Base-by-base conservation (phyloP, 306 rosid genomes). In the Sicyos edulis region DNA sequence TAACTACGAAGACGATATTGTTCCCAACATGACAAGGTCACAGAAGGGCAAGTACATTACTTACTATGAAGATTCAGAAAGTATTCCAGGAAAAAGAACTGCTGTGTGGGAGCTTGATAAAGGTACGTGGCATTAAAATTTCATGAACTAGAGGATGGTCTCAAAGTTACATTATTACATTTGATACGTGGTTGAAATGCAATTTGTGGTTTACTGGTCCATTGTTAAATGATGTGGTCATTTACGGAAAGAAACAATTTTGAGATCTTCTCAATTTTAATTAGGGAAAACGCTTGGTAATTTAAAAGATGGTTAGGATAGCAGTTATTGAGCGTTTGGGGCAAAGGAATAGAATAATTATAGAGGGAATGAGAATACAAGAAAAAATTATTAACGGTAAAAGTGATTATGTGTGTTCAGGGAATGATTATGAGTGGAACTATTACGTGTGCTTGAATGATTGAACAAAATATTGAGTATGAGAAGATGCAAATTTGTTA, bases 51-150 rank as follows among this genome's bases (percentile, higher is more conserved):
- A 91, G 82, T 93, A 93, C 83, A 83, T 93, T 55, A 91, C 99
- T 22, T 93, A 77, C 76, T 93, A 85, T 82, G 99, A 93, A 86
- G 99, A 93, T 75, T 86, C 99, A 51, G 88, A 82, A 77, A 91
- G 95, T 79, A 77, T 88, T 82, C 95, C 96, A 7, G 99, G 96
- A 80, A 92, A 76, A 82, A 91, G 95, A 86, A 91, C 97, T 21
- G 97, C 99, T 19, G 91, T 91, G 26, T 93, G 99, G 99, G 99
- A 93, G 85, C 83, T 93, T 77, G 99, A 93, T 70, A 93, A 93
- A 86, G 93, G 99, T 93, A 76, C 60, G 58, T 74, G 72, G 37
- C 55, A 21, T 9, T 67, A 29, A 42, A 67, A 34, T 45, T 47
- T 47, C 71, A 40, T 19, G 10, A 42, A 45, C 17, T 6, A 13